These are phyloP conservation scores for Neofusicoccum laricinum DNA, from an alignment of 2,329 filamentous ascomycete genomes.

Conservation along the genomic window DNA sequence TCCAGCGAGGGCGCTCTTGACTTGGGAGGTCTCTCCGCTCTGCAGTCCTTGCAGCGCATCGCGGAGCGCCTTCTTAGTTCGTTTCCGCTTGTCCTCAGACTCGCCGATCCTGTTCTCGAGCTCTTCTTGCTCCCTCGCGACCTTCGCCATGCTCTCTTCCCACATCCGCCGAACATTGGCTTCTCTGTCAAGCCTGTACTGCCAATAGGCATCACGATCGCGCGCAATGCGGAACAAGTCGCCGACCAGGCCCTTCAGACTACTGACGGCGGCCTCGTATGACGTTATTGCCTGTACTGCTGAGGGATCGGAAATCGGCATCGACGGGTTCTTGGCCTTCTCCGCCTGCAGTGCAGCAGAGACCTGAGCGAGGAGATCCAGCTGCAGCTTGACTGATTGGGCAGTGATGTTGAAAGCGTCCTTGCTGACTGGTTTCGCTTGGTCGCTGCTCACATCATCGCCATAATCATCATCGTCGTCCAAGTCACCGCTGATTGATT, in stretches of 20 bases:
- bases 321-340: conserved; percentile 64
- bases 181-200: conserved; percentile 88
- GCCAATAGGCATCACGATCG: conserved; percentile 95
- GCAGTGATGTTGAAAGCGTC: conserved; percentile 97
- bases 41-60: conserved; percentile 69
- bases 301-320: conserved; percentile 72
- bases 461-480: conserved; percentile 67
- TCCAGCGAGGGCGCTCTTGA: conserved; percentile 19
- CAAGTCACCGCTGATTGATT: conserved; percentile 57
- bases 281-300: conserved; percentile 75
- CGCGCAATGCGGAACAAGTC: conserved; percentile 89
- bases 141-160: conserved; percentile 98
- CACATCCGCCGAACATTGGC: conserved; percentile 90
- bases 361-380: conserved; percentile 85
- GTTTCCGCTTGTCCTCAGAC: conserved; percentile 83
- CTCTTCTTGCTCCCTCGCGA: conserved; percentile 91
- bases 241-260: conserved; percentile 77
- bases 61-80: conserved; percentile 83
- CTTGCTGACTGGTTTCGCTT: conserved; percentile 67
- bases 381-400: conserved; percentile 87
- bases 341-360: conserved; percentile 77
- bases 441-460: conserved; percentile 76
- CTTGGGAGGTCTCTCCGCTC: conserved; percentile 21
- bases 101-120: conserved; percentile 84
- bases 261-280: conserved; percentile 86